Percentiles rank a stretch among this genome's conserved stretches.
These are phyloP conservation scores for Elaeagnus macrophylla DNA, from an alignment of 306 rosid species.

Conservation along the genomic window DNA sequence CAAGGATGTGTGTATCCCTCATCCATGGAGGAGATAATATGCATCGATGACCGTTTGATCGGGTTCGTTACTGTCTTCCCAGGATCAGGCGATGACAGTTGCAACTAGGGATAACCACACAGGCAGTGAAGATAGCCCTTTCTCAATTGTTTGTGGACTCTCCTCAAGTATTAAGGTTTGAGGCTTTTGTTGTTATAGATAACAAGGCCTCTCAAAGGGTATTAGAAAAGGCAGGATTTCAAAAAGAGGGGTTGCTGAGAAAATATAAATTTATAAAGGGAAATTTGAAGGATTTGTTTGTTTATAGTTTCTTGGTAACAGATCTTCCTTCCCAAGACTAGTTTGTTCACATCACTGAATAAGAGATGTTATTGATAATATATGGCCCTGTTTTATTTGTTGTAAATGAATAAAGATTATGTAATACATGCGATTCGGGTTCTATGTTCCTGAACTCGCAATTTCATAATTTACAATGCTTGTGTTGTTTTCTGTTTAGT, in stretches of 20 bases:
- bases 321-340: conserved; percentile 8
- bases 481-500: too few species aligned
- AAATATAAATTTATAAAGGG: conserved; percentile 37
- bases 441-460: too few species aligned
- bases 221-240: conserved; percentile 53
- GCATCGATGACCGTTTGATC: conserved; percentile 37
- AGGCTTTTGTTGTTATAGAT: conserved; percentile 25
- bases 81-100: conserved; percentile 30
- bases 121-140: conserved; percentile 31
- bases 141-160: conserved; percentile 34
- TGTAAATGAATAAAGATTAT: too few species aligned
- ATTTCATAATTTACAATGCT: too few species aligned
- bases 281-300: conserved; percentile 24
- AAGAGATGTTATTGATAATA: too few species aligned
- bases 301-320: conserved; percentile 34
- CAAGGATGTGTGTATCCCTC: conserved; percentile 49
- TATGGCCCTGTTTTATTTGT: too few species aligned
- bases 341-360: background rate
- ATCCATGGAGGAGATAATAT: conserved; percentile 55
- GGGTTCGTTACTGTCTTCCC: conserved; percentile 34
- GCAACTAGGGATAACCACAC: conserved; percentile 40
- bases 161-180: conserved; percentile 41
- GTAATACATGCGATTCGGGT: too few species aligned
- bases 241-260: conserved; percentile 48
- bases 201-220: conserved; percentile 60